Percentiles rank a stretch among this genome's conserved stretches.
These are phyloP conservation scores for Blastocystis sp. DNA, from an alignment of 352 stramenopile genomes.

Conservation along the genomic window DNA sequence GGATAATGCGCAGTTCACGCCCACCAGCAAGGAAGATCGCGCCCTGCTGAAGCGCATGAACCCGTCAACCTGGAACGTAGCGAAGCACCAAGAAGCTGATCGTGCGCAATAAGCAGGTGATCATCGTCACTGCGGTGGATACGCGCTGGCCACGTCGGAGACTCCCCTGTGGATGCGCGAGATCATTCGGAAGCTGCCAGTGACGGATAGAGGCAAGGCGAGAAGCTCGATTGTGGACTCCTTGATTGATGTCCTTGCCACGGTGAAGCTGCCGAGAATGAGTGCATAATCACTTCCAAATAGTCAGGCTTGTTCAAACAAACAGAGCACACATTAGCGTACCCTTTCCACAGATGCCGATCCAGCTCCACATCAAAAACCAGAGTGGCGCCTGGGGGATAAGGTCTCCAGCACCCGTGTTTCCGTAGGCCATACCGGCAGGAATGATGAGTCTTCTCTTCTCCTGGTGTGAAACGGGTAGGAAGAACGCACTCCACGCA, in stretches of 20 bases:
- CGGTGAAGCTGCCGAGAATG: conserved; percentile 29
- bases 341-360: conserved; percentile 71
- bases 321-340: conserved; percentile 46
- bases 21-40: conserved; percentile 28
- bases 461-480: conserved; percentile 12
- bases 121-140: not conserved
- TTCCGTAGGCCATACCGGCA: conserved; percentile 71
- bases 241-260: conserved; percentile 7
- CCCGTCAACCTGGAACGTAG: conserved; percentile 4
- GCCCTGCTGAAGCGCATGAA: conserved; percentile 16
- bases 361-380: conserved; percentile 74
- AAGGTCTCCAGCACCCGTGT: conserved; percentile 71
- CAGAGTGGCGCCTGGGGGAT: conserved; percentile 71
- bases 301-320: conserved; percentile 5
- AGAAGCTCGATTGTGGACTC: conserved; percentile 27
- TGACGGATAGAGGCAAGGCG: conserved; percentile 5
- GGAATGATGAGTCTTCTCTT: conserved; percentile 72
- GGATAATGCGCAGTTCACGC: conserved; percentile 13
- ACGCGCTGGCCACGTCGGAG: not conserved
- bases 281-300: conserved; percentile 30
- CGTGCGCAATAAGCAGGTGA: not conserved
- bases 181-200: conserved; percentile 48
- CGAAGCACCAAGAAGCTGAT: conserved; percentile 16
- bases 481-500: conserved; percentile 62
- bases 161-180: conserved; percentile 31